Evolutionary conservation across 371 early-diverging fungal genomes (phyloP), one percentile per base, ranked within the genome.

Genomic region (Homolaphlyctis polyrhiza): DNA sequence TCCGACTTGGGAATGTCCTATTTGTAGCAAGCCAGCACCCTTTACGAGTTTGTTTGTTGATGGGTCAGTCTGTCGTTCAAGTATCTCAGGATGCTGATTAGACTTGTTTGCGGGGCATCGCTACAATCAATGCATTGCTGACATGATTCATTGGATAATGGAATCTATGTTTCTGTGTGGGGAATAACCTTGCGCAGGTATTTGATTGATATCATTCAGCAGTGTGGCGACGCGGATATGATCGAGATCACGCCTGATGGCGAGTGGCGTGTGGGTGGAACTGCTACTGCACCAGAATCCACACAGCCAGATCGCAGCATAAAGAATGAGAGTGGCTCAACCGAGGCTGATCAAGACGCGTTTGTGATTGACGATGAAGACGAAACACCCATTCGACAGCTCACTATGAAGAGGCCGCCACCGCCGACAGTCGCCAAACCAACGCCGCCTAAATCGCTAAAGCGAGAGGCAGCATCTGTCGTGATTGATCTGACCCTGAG

Each of bases 401-500:
- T 13, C 11, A 57, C 35, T 16, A 57, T 14, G 23, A 16, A 32
- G 45, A 23, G n/a, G n/a, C n/a, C n/a, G n/a, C n/a, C n/a, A n/a
- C n/a, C 50, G 50, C 25, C 30, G 43, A 0, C 23, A 27, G 29
- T 60, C 29, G 23, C n/a, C 61, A 25, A 6, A n/a, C 29, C 47
- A 29, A 3, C 33, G 18, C 18, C 4, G 1, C 28, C n/a, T 49
- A 47, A 18, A n/a, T 4, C 49, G 23, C 45, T 18, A 29, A 47
- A 16, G 34, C 29, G 33, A 23, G 49, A 28, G 61, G 16, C 21
- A 47, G n/a, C 28, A 14, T 5, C 51, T 11, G 60, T 33, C 21
- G 60, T 65, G 50, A 60, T 65, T 60, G 65, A 65, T 29, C 27
- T 65, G 50, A 65, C 65, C 1, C 43, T 65, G 32, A 65, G 65